These are phyloP conservation scores for Serendipita sp. DNA, from an alignment of 1,284 basidiomycete genomes.

Conservation along the genomic window DNA sequence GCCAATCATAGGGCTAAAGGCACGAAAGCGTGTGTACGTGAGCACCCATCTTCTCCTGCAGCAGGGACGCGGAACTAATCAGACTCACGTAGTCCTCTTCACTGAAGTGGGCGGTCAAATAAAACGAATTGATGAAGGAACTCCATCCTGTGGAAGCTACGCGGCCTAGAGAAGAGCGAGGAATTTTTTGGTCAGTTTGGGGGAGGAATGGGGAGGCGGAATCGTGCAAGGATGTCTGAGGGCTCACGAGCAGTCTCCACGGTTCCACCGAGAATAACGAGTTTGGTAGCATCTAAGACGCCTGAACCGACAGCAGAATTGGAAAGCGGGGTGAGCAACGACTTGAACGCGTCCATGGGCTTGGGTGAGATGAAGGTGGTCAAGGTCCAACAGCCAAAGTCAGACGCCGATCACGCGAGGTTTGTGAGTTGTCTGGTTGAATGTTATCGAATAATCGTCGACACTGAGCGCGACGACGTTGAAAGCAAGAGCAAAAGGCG, in stretches of 20 bases:
- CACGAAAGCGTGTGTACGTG: background rate
- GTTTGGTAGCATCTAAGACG: conserved; percentile 71
- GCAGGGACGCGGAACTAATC: background rate
- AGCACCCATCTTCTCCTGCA: background rate
- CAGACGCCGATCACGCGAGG: too few species aligned
- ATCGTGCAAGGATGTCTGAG: background rate
- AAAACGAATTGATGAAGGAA: conserved; percentile 35
- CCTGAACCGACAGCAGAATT: conserved; percentile 57
- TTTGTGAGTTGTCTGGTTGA: too few species aligned
- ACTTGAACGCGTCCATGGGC: conserved; percentile 63
- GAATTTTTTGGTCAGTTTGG: background rate
- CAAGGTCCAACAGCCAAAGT: too few species aligned
- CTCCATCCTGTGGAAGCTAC: background rate
- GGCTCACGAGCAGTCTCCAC: conserved; percentile 56
- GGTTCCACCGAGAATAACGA: conserved; percentile 70
- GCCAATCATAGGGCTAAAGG: background rate
- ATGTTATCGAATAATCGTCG: too few species aligned
- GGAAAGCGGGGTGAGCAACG: conserved; percentile 64
- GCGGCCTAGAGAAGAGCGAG: background rate
- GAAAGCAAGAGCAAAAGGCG: too few species aligned
- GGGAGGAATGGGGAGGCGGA: background rate
- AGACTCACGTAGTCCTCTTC: conserved; percentile 50
- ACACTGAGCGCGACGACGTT: too few species aligned
- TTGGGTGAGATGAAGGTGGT: too few species aligned
- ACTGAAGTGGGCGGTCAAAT: conserved; percentile 71